Evolutionary conservation across 2,329 filamentous ascomycete genomes (phyloP).

Genomic region (Davidsoniella virescens): DNA sequence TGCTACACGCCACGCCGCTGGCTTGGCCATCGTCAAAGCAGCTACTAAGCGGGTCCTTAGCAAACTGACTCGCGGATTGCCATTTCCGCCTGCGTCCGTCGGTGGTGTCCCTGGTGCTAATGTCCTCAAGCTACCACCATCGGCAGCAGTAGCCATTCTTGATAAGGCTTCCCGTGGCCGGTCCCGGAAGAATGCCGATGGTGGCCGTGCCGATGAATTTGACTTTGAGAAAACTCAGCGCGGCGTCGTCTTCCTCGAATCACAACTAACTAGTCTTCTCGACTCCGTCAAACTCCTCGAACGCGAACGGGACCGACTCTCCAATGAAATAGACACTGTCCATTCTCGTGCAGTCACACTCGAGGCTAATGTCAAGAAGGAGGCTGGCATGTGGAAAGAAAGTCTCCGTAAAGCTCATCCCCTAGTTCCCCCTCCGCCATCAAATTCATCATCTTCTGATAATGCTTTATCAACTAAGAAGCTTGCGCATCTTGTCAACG

Average conservation of each 20-base stretch:
- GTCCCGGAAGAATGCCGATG: conserved; percentile 19
- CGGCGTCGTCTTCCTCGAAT: conserved; percentile 38
- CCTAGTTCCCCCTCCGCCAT: conserved; percentile 1
- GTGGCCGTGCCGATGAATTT: conserved; percentile 40
- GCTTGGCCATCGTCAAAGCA: conserved; percentile 37
- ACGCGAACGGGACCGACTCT: conserved; percentile 39
- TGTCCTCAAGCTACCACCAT: too few species aligned
- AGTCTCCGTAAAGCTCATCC: conserved; percentile 26
- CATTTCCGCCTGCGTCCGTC: conserved; percentile 43
- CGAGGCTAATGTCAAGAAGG: conserved; percentile 39
- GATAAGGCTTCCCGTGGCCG: conserved; percentile 15
- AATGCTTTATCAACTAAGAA: background rate
- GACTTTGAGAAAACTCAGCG: conserved; percentile 50
- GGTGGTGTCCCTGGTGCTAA: conserved; percentile 5
- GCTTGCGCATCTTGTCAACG: background rate
- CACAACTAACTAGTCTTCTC: conserved; percentile 42
- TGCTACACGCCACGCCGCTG: conserved; percentile 33
- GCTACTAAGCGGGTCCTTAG: conserved; percentile 38
- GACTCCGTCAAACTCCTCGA: conserved; percentile 46
- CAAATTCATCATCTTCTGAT: background rate
- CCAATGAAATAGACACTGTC: conserved; percentile 38
- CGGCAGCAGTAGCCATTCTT: too few species aligned
- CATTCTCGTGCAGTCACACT: conserved; percentile 34
- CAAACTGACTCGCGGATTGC: conserved; percentile 42
- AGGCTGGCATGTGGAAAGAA: conserved; percentile 34